A percentile compares a stretch with the other conserved stretches of the same genome.
These are phyloP conservation scores for Datura wrightii DNA, from an alignment of 257 asterid species.

Conservation along the genomic window DNA sequence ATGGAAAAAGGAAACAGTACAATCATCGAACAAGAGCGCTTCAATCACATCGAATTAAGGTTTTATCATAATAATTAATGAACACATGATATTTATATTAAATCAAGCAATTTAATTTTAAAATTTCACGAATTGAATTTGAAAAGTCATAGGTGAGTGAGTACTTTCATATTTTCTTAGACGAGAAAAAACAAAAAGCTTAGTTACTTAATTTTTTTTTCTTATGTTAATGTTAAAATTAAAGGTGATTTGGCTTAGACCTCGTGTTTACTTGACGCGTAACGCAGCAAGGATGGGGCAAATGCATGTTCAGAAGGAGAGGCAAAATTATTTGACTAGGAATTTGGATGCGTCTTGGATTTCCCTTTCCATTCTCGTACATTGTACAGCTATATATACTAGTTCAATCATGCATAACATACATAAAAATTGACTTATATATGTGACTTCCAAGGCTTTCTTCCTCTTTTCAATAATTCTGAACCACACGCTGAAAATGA, in stretches of 20 bases:
- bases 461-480: constrained; percentile 28
- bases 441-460: constrained; percentile 2
- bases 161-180: neutral
- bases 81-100: neutral
- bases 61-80: neutral
- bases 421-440: constrained; percentile 33
- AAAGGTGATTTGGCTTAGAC: neutral
- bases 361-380: constrained; percentile 41
- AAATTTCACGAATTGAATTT: neutral
- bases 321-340: neutral
- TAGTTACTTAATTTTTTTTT: neutral
- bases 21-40: neutral
- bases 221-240: neutral
- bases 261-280: neutral
- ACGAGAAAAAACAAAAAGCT: neutral
- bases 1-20: neutral
- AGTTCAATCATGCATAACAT: constrained; percentile 27
- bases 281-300: neutral
- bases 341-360: constrained; percentile 21
- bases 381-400: constrained; percentile 34
- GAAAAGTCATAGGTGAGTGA: neutral
- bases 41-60: neutral
- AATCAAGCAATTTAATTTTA: neutral
- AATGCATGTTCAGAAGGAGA: neutral
- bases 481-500: constrained; percentile 33